Base-by-base conservation (phyloP, 1,139 yeast genomes). In the Diutina pseudorugosa region DNA sequence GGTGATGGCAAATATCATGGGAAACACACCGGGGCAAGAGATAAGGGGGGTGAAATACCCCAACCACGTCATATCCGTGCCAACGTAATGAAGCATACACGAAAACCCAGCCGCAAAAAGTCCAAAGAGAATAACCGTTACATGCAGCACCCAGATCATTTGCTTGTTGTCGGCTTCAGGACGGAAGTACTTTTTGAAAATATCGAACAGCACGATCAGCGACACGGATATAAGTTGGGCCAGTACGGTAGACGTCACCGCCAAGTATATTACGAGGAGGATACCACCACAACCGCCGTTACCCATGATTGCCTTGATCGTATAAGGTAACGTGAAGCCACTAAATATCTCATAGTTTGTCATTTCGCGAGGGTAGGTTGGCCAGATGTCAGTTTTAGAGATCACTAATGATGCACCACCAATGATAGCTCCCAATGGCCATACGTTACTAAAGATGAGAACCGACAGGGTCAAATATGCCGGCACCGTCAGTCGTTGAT, bases 381-480 rank as follows among this genome's bases (percentile, higher is more conserved):
- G 70, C 53, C 64, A 67, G 1, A 55, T 51, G 8, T 65, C 62
- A n/a, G 59, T 56, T 16, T 55, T 57, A 52, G 65, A 68, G 51
- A 66, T 60, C 2, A 63, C 65, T 51, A 65, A 18, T 1, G 42
- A 40, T 4, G 69, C 61, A 19, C 65, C 59, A 9, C 70, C 70
- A 51, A 64, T 58, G 47, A 65, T 60, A 2, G 69, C 53, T 9
- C 70, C 69, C n/a, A 65, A 53, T 3, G 69, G 65, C 69, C 69
- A 69, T 21, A 66, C 68, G 53, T 65, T 64, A 11, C 70, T 61
- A 53, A 65, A 67, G 47, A 70, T 69, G 12, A 61, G 57, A 1
- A 65, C 53, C 1, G 73, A 70, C 2, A 70, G 72, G 47, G 66
- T 60, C 36, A 70, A 57, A 54, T 71, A 71, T 12, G 73, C 76